Evolutionary conservation across 805 yeast species (phyloP), one percentile per base, ranked within the genome.

Genomic region (Starmerella bombi): DNA sequence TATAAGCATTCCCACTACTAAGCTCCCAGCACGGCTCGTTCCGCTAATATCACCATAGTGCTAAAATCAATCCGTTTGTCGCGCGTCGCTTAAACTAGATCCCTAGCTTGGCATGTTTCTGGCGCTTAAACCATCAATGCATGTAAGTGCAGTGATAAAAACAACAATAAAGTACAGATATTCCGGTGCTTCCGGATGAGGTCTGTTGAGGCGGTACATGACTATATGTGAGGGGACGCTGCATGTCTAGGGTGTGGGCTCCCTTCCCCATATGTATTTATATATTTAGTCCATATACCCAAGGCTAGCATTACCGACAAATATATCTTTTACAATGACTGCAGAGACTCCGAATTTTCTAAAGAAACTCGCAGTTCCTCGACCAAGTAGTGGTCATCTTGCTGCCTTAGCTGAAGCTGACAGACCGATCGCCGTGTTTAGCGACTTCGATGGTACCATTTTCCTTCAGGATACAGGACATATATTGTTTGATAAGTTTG

Each of bases 381-480:
- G 56, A 16, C 54, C 56, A 17, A 46, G 51, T 37, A 50, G 52
- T 37, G 54, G 56, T 8, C 48, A 52, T 36, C 44, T 52, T 12
- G 50, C 51, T 9, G 53, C 52, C 19, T 40, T 52, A 10, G 52
- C 52, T 20, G 54, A 52, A 29, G 36, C 44, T 5, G 56, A 52
- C 49, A 48, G 56, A 33, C 52, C 55, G 21, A 43, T 53, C 28
- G 53, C 51, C 19, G 49, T 51, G 28, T 51, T 51, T 41, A 50
- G 62, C 37, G 69, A 64, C 53, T 64, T 64, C 48, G 69, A 64
- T 50, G 69, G 69, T 34, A 64, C 69, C 33, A 64, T 64, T 37
- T 65, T 65, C 51, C 55, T 59, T 38, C 69, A 64, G 50, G 69
- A 64, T 43, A 63, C 69, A 16, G 69, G 69, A 40, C 69, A 64